Conservation (phyloP, 2,329 filamentous ascomycete species). For the Pseudomassariella vexata region DNA sequence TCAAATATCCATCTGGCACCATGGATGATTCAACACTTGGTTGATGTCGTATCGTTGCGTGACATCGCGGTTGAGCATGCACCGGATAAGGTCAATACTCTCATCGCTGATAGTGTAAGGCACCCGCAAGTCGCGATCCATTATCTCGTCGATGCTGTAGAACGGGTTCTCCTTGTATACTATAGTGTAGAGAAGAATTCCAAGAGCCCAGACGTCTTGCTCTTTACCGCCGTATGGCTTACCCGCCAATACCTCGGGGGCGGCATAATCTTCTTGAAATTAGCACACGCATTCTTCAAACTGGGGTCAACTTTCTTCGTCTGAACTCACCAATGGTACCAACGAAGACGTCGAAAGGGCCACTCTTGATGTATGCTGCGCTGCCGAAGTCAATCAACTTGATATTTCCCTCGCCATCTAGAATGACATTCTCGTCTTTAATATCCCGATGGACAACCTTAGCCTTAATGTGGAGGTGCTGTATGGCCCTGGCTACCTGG, state of each 20-base stretch:
- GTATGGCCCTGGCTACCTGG: conserved; percentile 83
- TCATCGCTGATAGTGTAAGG: conserved; percentile 86
- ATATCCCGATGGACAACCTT: conserved; percentile 95
- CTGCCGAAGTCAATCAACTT: conserved; percentile 98
- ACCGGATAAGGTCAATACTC: conserved; percentile 83
- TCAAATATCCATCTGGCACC: conserved; percentile 45
- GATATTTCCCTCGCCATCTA: conserved; percentile 92
- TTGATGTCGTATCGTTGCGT: conserved; percentile 77
- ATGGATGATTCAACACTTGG: conserved; percentile 83
- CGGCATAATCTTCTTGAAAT: conserved; percentile 73
- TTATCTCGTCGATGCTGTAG: conserved; percentile 98
- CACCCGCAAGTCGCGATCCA: conserved; percentile 90
- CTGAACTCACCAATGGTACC: conserved; percentile 83
- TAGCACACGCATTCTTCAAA: conserved; percentile 3
- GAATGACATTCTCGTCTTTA: conserved; percentile 96
- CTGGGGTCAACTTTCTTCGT: background rate
- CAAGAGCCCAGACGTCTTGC: conserved; percentile 96
- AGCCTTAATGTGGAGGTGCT: conserved; percentile 86
- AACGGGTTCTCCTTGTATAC: conserved; percentile 99
- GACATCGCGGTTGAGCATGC: conserved; percentile 91
- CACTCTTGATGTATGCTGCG: conserved; percentile 96
- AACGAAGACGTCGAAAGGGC: conserved; percentile 97
- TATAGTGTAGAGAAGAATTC: conserved; percentile 95
- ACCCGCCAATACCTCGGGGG: conserved; percentile 93
- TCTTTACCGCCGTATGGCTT: conserved; percentile 91